Conservation (phyloP, 106 monocot species). For the Vanilla planifolia region DNA sequence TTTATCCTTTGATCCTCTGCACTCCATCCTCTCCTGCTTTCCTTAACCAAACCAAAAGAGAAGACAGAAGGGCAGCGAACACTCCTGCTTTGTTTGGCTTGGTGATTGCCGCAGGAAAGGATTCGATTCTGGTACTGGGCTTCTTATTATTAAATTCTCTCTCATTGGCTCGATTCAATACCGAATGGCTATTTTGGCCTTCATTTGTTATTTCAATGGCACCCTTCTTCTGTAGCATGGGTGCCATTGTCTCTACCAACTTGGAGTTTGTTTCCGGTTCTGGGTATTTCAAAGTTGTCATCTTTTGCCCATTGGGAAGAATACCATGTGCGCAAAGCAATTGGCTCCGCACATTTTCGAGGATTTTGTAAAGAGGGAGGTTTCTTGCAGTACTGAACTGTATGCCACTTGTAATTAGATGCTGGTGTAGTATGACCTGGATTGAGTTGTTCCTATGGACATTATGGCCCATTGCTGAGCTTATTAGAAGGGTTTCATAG, state of each 20-base stretch:
- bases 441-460: slow-evolving; percentile 1
- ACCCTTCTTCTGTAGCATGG: not conserved
- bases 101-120: not conserved
- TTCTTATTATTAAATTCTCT: not conserved
- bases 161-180: not conserved
- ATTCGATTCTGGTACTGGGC: not conserved
- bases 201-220: not conserved
- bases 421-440: not conserved
- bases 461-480: not conserved
- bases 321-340: not conserved
- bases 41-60: not conserved
- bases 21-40: slow-evolving; percentile 5
- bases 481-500: not conserved
- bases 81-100: not conserved
- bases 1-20: not conserved
- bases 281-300: not conserved
- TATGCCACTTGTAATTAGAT: not conserved
- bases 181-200: not conserved
- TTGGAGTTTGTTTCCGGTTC: not conserved
- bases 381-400: not conserved
- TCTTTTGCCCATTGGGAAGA: not conserved
- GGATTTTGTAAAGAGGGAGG: not conserved
- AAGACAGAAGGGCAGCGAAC: not conserved
- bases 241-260: not conserved
- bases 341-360: not conserved